A percentile compares a stretch with the other conserved stretches of the same genome.
Evolutionary conservation across 2,329 filamentous ascomycete genomes (phyloP).

Genomic region (Ceratocystis harringtonii): DNA sequence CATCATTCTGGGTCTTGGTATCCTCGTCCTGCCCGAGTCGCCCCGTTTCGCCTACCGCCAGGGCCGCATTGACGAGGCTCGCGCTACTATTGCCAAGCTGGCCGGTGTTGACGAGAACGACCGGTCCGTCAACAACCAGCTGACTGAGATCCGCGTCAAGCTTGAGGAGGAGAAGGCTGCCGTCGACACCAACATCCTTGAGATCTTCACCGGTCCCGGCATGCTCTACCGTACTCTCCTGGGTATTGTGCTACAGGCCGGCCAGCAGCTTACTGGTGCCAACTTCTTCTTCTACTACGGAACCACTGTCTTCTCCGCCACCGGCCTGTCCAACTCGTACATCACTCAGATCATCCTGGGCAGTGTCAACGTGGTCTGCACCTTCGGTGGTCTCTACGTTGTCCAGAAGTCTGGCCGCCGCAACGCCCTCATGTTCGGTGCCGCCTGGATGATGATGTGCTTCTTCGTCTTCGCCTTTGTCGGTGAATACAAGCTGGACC

Average conservation of each 20-base stretch:
- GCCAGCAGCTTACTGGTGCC: slow-evolving; percentile 53
- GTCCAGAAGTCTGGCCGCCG: slow-evolving; percentile 52
- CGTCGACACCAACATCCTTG: slow-evolving; percentile 35
- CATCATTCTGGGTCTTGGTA: slow-evolving; percentile 34
- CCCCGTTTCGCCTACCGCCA: slow-evolving; percentile 36
- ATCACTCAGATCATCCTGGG: slow-evolving; percentile 53
- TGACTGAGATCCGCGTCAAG: slow-evolving; percentile 38
- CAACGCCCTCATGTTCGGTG: slow-evolving; percentile 46
- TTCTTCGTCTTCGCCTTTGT: slow-evolving; percentile 38
- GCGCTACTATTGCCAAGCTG: slow-evolving; percentile 33
- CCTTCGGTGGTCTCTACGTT: slow-evolving; percentile 49
- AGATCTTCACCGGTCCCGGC: slow-evolving; percentile 52
- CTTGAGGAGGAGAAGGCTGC: slow-evolving; percentile 34
- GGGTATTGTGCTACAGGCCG: slow-evolving; percentile 46
- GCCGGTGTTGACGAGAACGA: slow-evolving; percentile 29
- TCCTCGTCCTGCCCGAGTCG: slow-evolving; percentile 40
- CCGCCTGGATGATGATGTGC: slow-evolving; percentile 43
- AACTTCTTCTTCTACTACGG: slow-evolving; percentile 57
- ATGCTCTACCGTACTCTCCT: slow-evolving; percentile 51
- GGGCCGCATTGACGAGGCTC: slow-evolving; percentile 34
- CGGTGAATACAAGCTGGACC: slow-evolving; percentile 32
- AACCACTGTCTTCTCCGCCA: slow-evolving; percentile 49
- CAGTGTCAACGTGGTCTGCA: slow-evolving; percentile 52
- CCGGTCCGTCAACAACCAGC: slow-evolving; percentile 31
- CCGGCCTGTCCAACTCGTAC: slow-evolving; percentile 50